These are phyloP conservation scores for Plasmopara viticola DNA, from an alignment of 352 stramenopile species.

Conservation along the genomic window DNA sequence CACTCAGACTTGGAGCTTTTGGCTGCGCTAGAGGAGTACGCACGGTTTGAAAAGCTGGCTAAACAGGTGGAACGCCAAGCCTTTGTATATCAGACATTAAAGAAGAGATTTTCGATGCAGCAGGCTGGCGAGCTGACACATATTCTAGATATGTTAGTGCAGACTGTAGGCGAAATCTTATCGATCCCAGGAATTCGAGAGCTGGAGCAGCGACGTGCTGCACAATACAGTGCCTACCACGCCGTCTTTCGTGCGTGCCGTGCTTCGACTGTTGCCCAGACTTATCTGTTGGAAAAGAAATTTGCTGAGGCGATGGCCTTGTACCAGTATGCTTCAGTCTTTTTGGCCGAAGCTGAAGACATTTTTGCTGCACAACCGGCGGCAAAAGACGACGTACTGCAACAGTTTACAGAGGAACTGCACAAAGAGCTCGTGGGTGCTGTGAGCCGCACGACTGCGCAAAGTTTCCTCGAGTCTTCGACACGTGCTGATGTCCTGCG, in stretches of 20 bases:
- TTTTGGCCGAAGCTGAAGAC: conserved; percentile 56
- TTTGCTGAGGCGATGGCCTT: conserved; percentile 63
- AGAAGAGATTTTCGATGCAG: conserved; percentile 32
- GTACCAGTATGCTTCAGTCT: conserved; percentile 63
- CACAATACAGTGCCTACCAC: conserved; percentile 70
- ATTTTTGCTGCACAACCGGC: conserved; percentile 48
- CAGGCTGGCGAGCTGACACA: conserved; percentile 65
- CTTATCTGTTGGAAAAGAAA: conserved; percentile 58
- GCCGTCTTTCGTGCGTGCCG: conserved; percentile 61
- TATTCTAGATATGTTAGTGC: conserved; percentile 78
- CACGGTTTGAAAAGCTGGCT: conserved; percentile 62
- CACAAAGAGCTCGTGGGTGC: conserved; percentile 55
- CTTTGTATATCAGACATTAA: conserved; percentile 61
- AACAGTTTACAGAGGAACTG: conserved; percentile 57
- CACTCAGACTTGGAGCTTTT: conserved; percentile 68
- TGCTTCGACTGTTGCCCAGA: conserved; percentile 51
- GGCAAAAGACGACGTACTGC: conserved; percentile 52
- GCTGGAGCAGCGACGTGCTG: conserved; percentile 38
- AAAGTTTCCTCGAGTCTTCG: conserved; percentile 62
- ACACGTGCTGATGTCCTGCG: conserved; percentile 49
- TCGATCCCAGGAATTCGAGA: conserved; percentile 53
- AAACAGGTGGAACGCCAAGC: conserved; percentile 68
- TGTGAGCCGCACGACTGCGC: conserved; percentile 60
- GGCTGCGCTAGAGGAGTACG: conserved; percentile 64
- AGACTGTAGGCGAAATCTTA: conserved; percentile 74